Base-by-base conservation (phyloP, 116 monocot genomes). In the Phalaenopsis hybrid region DNA sequence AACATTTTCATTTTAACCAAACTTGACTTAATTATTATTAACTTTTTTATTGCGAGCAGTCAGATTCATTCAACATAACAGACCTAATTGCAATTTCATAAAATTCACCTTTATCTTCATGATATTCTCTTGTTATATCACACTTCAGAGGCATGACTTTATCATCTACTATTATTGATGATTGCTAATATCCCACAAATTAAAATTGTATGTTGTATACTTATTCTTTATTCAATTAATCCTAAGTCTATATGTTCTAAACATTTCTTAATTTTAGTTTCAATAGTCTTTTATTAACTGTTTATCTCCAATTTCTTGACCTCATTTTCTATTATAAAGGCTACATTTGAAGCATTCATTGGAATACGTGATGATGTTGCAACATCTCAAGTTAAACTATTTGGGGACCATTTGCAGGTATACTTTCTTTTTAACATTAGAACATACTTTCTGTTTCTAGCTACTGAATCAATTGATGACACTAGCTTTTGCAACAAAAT, bases 271-370 rank as follows among this genome's bases (percentile, higher is more conserved):
- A 41, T 8, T 41, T 72, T 72, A 1, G 16, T 72, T 55, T 37
- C 33, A 72, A 72, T 72, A 3, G 37, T 41, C 1, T 72, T 43
- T 33, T 70, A 12, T 34, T 70, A 33, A 70, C 43, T 72, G 72
- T 25, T 72, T 72, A 16, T 72, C 15, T 41, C 41, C 25, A 48
- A 10, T 21, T 76, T 84, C 5, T 80, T 61, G 16, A 44, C 43
- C 20, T 68, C 31, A 55, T 80, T 34, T 80, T 25, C 23, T 4
- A 46, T 78, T 57, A 10, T 88, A 79, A 86, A 94, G 94, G 94
- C 98, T 82, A 91, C 98, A 73, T 98, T 98, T 87, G 98, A 98
- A 84, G 90, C 95, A 79, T 94, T 93, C 82, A 76, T 98, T 79
- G 98, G 98, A 82, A 89, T 98, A 89, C 88, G 90, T 75, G 97